These are phyloP conservation scores for Sanghuangporus weigelae DNA, from an alignment of 1,284 basidiomycete genomes.

Conservation along the genomic window DNA sequence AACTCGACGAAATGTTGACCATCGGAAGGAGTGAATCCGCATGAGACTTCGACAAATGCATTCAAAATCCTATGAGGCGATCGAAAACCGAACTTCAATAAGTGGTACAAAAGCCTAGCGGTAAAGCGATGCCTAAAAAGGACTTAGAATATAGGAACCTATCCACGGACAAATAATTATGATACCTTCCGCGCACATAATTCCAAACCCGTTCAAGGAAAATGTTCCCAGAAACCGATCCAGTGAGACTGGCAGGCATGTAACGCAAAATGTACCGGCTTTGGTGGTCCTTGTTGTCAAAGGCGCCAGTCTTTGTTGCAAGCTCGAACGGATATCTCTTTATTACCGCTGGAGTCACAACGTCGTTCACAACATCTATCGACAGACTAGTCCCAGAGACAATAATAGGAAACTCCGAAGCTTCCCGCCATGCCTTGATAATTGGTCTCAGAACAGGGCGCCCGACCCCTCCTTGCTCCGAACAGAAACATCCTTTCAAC, in stretches of 20 bases:
- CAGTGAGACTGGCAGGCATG: not conserved
- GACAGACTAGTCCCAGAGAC: not conserved
- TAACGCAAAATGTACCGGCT: not conserved
- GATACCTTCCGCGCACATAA: not conserved
- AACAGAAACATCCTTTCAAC: not conserved
- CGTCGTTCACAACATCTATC: not conserved
- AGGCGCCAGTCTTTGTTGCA: not conserved
- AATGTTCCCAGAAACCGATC: not conserved
- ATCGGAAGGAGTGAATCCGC: not conserved
- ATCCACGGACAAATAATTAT: not conserved
- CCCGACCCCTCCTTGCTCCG: not conserved
- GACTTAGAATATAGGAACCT: not conserved
- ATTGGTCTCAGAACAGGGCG: not conserved
- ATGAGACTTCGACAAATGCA: not conserved
- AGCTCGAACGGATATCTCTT: not conserved
- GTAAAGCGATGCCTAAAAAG: not conserved
- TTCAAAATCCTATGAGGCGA: not conserved
- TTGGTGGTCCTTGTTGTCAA: not conserved
- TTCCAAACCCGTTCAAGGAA: not conserved
- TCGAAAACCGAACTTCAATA: not conserved
- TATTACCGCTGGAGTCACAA: not conserved
- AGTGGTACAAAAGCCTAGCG: not conserved
- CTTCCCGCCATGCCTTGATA: not conserved
- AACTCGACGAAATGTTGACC: not conserved
- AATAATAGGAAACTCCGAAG: not conserved